These are phyloP conservation scores for Paraphaeosphaeria sporulosa DNA, from an alignment of 2,329 filamentous ascomycete species.

Conservation along the genomic window DNA sequence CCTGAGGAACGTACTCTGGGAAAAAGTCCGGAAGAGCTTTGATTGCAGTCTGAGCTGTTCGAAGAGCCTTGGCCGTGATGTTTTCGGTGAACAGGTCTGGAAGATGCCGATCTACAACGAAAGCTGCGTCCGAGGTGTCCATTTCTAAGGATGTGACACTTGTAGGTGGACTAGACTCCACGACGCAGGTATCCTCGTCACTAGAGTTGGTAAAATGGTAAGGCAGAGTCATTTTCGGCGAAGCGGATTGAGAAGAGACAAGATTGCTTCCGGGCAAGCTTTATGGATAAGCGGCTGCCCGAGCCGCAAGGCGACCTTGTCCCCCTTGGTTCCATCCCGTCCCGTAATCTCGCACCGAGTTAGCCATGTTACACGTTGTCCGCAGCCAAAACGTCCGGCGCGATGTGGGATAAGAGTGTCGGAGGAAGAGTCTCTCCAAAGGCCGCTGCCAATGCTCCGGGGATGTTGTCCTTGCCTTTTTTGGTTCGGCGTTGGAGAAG, in stretches of 20 bases:
- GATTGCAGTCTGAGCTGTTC: slow-evolving; percentile 24
- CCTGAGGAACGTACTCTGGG: slow-evolving; percentile 27
- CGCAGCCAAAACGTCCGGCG: neutral
- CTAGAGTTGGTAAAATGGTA: slow-evolving; percentile 14
- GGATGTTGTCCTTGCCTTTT: slow-evolving; percentile 15
- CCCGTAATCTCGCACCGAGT: too few relatives aligned
- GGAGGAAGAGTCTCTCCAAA: slow-evolving; percentile 13
- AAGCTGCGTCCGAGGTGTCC: neutral
- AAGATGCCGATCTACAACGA: slow-evolving; percentile 5
- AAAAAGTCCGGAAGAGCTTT: slow-evolving; percentile 23
- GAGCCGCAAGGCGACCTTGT: neutral
- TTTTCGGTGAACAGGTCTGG: slow-evolving; percentile 27
- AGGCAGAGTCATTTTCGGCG: neutral
- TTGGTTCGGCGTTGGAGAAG: slow-evolving; percentile 9
- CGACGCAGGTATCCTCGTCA: slow-evolving; percentile 13
- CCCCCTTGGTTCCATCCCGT: neutral
- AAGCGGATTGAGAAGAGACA: neutral
- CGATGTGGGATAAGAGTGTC: neutral
- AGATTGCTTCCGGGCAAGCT: neutral
- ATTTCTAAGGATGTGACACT: slow-evolving; percentile 23
- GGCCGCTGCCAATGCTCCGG: slow-evolving; percentile 27
- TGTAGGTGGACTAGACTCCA: slow-evolving; percentile 18
- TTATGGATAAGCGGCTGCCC: neutral
- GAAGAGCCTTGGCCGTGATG: slow-evolving; percentile 26
- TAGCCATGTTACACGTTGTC: neutral